These are phyloP conservation scores for Sophora flavescens DNA, from an alignment of 306 rosid species.

Conservation along the genomic window DNA sequence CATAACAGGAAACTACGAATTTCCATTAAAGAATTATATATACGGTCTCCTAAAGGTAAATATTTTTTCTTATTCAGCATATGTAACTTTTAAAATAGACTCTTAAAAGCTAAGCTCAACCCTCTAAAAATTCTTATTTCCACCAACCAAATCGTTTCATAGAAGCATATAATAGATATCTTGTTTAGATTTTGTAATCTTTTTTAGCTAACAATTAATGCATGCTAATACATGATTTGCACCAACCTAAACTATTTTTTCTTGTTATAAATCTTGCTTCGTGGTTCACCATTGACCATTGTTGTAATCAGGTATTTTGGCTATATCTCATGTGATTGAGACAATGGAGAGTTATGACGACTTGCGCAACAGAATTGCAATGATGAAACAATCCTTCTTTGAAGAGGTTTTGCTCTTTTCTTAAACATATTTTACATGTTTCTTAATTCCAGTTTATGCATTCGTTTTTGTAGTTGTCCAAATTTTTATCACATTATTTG, in stretches of 20 bases:
- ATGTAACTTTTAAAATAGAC: too few relatives aligned
- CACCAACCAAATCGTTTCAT: not conserved
- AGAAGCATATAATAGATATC: not conserved
- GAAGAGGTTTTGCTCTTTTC: constrained; percentile 51
- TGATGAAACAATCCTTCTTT: constrained; percentile 53
- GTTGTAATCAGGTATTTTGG: not conserved
- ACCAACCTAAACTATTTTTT: constrained; percentile 1
- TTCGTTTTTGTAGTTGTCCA: too few relatives aligned
- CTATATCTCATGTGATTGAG: too few relatives aligned
- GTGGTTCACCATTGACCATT: constrained; percentile 2
- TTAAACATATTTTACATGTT: not conserved
- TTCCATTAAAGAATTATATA: not conserved
- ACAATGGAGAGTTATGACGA: constrained; percentile 35
- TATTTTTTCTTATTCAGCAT: not conserved
- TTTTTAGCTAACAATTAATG: constrained; percentile 8
- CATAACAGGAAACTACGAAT: not conserved
- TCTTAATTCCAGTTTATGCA: not conserved
- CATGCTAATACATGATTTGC: not conserved
- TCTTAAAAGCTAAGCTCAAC: not conserved
- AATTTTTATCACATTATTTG: too few relatives aligned
- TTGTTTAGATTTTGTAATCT: constrained; percentile 9
- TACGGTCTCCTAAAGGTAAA: not conserved
- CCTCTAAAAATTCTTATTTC: not conserved
- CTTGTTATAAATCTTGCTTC: constrained; percentile 13
- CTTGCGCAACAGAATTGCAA: constrained; percentile 32